These are phyloP conservation scores for Populus hybrid DNA, from an alignment of 441 rosid species.

Conservation along the genomic window DNA sequence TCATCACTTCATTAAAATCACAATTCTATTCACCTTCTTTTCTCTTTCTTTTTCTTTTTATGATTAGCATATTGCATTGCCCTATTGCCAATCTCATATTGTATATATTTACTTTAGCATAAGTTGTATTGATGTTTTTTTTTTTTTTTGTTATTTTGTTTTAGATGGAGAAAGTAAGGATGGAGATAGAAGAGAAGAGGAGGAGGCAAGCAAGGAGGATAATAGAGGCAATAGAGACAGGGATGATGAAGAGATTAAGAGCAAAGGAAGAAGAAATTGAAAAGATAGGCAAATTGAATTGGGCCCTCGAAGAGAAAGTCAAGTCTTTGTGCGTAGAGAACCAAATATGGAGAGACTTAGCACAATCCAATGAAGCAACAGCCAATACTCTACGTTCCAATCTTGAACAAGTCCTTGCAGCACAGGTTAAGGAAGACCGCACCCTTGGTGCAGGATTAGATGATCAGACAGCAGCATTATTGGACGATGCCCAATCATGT, in stretches of 20 bases:
- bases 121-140: neutral
- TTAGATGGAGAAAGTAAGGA: conserved; percentile 52
- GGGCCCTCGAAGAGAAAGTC: conserved; percentile 61
- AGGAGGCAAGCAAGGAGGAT: conserved; percentile 53
- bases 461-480: conserved; percentile 17
- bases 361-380: conserved; percentile 69
- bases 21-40: neutral
- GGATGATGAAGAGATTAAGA: conserved; percentile 39
- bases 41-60: neutral
- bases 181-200: conserved; percentile 56
- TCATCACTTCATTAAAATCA: neutral
- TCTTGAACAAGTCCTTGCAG: conserved; percentile 56
- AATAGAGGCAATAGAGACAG: conserved; percentile 41
- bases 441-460: conserved; percentile 11
- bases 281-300: conserved; percentile 48
- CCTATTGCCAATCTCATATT: no score
- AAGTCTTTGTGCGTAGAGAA: conserved; percentile 50
- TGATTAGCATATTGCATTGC: neutral
- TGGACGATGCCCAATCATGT: conserved; percentile 56
- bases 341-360: conserved; percentile 68
- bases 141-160: neutral
- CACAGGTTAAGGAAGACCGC: conserved; percentile 40
- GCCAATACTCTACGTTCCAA: conserved; percentile 61
- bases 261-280: conserved; percentile 65
- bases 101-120: no score